Conservation (phyloP, 805 yeast species). For the Starmerella cellae region DNA sequence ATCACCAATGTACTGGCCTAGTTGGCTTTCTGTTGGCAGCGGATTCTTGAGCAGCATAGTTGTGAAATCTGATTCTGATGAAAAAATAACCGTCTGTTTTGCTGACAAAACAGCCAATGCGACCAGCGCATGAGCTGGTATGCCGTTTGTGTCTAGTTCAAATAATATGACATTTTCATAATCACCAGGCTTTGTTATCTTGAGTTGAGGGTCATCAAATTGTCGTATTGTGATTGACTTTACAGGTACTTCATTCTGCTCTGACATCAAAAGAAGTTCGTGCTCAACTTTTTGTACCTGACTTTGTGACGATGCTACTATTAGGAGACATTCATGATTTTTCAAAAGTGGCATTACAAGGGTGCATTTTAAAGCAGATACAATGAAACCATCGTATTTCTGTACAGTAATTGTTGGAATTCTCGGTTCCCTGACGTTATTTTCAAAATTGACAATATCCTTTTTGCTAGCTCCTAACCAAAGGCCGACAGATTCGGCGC, state of each 20-base stretch:
- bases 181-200: not conserved
- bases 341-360: not conserved
- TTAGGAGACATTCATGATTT: not conserved
- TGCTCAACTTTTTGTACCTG: not conserved
- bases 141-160: no score
- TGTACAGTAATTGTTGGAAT: slow-evolving; percentile 26
- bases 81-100: slow-evolving; percentile 44
- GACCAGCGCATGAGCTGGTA: no score
- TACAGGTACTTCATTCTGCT: no score
- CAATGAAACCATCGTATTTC: slow-evolving; percentile 44
- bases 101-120: no score
- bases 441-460: slow-evolving; percentile 55
- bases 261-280: no score
- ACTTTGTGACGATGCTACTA: not conserved
- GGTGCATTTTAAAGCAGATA: not conserved
- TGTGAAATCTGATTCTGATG: slow-evolving; percentile 53
- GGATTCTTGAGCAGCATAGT: slow-evolving; percentile 59
- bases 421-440: slow-evolving; percentile 43
- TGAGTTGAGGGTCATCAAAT: not conserved
- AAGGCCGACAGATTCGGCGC: slow-evolving; percentile 63
- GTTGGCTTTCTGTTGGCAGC: slow-evolving; percentile 70
- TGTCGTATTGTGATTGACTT: no score
- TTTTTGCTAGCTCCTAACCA: slow-evolving; percentile 67
- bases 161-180: not conserved
- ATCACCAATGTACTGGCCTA: slow-evolving; percentile 50